These are phyloP conservation scores for Sporobolomyces roseus DNA, from an alignment of 768 basidiomycete species.

Conservation along the genomic window DNA sequence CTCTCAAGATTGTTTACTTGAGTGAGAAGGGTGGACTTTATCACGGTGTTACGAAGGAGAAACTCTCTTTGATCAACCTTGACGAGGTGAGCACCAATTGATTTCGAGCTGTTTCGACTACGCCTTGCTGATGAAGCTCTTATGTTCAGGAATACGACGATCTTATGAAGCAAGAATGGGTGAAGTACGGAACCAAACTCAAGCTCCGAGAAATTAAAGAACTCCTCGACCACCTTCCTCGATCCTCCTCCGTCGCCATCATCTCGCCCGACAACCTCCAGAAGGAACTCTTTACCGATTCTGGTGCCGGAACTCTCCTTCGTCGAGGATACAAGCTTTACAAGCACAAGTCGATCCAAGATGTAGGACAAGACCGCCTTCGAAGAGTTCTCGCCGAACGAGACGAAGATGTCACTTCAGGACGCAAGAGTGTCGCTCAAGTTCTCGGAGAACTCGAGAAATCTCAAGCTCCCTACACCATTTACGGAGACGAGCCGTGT, in stretches of 20 bases:
- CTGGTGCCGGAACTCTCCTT: slow-evolving; percentile 94
- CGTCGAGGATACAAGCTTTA: slow-evolving; percentile 97
- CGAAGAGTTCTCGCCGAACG: slow-evolving; percentile 92
- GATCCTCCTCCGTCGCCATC: slow-evolving; percentile 95
- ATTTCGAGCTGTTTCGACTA: slow-evolving; percentile 50
- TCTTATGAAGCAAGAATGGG: slow-evolving; percentile 97
- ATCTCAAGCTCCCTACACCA: slow-evolving; percentile 66
- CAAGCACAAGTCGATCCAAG: slow-evolving; percentile 75
- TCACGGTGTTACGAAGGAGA: slow-evolving; percentile 96
- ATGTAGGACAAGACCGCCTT: slow-evolving; percentile 86
- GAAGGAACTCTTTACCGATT: slow-evolving; percentile 98
- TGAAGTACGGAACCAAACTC: slow-evolving; percentile 97
- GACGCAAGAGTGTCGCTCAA: slow-evolving; percentile 77
- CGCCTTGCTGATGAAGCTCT: slow-evolving; percentile 1
- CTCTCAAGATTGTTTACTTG: slow-evolving; percentile 95
- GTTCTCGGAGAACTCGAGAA: slow-evolving; percentile 76
- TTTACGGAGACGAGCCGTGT: slow-evolving; percentile 97
- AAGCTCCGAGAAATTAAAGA: slow-evolving; percentile 99
- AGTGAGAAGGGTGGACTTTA: slow-evolving; percentile 98
- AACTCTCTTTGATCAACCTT: slow-evolving; percentile 90
- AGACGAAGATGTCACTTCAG: slow-evolving; percentile 82
- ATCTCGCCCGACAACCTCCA: slow-evolving; percentile 88
- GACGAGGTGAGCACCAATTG: slow-evolving; percentile 62
- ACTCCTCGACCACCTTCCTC: slow-evolving; percentile 92
- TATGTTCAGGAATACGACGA: slow-evolving; percentile 69